A percentile compares a stretch with the other conserved stretches of the same genome.
phyloP scores from a whole-genome alignment of 2,329 filamentous ascomycete genomes.

The Pseudogymnoascus verrucosus region DNA sequence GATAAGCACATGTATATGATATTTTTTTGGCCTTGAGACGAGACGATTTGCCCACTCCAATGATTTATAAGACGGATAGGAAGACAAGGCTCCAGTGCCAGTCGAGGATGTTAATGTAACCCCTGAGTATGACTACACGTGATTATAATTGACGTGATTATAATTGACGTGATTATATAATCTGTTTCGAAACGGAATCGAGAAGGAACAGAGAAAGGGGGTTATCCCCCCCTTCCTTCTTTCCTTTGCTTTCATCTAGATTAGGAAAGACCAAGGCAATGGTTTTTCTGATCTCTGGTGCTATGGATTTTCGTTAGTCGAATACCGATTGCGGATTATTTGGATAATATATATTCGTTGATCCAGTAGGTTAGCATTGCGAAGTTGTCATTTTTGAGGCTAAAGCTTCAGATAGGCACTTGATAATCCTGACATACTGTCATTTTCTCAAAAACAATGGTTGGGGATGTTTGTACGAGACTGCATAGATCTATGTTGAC shows the following conservation, averaged over 20 bases:
- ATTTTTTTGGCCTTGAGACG: too few relatives aligned
- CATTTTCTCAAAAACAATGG: not conserved
- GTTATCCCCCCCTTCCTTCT: too few relatives aligned
- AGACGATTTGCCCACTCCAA: too few relatives aligned
- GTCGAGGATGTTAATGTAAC: too few relatives aligned
- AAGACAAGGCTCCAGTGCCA: too few relatives aligned
- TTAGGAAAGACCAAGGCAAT: not conserved
- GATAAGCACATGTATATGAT: too few relatives aligned
- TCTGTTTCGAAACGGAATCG: not conserved
- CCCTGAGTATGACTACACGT: not conserved
- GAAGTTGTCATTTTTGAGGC: not conserved
- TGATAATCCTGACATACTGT: not conserved
- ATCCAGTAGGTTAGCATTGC: not conserved
- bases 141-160: not conserved
- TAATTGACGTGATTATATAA: not conserved
- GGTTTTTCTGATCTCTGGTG: not conserved
- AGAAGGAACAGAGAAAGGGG: too few relatives aligned
- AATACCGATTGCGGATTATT: not conserved
- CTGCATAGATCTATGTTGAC: not conserved
- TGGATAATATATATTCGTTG: not conserved
- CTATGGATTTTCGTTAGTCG: not conserved
- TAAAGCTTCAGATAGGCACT: not conserved
- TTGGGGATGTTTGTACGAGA: not conserved
- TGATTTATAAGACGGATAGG: too few relatives aligned
- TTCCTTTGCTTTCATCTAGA: not conserved